Conservation (phyloP, 2,329 filamentous ascomycete species). For the Monilinia fructigena region DNA sequence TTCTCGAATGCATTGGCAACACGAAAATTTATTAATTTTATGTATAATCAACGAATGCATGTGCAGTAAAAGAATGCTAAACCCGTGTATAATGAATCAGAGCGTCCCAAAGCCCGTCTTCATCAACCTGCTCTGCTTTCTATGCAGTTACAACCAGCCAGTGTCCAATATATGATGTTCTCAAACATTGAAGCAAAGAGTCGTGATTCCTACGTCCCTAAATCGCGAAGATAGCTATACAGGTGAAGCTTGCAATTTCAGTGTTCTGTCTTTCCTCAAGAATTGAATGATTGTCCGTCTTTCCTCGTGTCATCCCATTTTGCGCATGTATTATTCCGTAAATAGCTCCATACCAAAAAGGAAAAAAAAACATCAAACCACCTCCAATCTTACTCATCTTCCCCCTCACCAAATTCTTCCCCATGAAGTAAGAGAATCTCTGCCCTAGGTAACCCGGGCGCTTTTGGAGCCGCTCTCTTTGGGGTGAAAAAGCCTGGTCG, state of each 20-base stretch:
- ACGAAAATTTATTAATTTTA: not conserved
- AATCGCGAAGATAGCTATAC: not conserved
- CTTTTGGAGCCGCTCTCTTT: not conserved
- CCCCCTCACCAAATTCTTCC: not conserved
- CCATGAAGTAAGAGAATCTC: not conserved
- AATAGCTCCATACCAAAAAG: too few relatives aligned
- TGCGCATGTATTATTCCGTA: not conserved
- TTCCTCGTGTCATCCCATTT: not conserved
- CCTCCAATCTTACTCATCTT: not conserved
- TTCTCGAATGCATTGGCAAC: not conserved
- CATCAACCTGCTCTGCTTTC: too few relatives aligned
- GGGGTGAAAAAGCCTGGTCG: conserved; percentile 10
- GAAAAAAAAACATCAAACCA: not conserved
- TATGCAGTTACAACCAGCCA: not conserved
- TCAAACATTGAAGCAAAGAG: not conserved
- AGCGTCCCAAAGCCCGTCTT: not conserved
- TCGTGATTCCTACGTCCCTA: not conserved
- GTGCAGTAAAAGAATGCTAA: not conserved
- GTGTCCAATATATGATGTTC: too few relatives aligned
- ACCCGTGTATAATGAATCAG: not conserved
- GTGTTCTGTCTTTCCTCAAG: not conserved
- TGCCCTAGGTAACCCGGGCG: not conserved
- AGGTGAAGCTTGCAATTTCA: not conserved
- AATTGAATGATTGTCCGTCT: too few relatives aligned
- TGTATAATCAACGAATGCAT: not conserved